A percentile compares a stretch with the other conserved stretches of the same genome.
phyloP scores from a whole-genome alignment of 805 yeast genomes.

The Kregervanrija pseudodelftensis region DNA sequence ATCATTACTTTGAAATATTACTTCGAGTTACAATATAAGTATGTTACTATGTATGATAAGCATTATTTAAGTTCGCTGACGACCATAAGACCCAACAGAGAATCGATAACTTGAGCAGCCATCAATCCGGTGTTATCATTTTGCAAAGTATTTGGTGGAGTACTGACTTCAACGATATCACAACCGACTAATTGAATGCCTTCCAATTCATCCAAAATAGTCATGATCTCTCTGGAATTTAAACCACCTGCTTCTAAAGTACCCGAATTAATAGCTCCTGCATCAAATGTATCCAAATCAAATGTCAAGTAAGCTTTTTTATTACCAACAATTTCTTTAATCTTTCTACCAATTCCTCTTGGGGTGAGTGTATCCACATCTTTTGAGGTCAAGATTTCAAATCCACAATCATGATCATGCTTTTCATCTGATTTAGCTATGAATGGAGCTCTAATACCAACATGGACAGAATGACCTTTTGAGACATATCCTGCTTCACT shows the following conservation, averaged over 20 bases:
- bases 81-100: constrained; percentile 39
- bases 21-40: not conserved
- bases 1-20: not conserved
- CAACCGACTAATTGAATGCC: constrained; percentile 63
- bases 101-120: constrained; percentile 57
- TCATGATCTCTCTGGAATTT: constrained; percentile 56
- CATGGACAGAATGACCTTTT: constrained; percentile 44
- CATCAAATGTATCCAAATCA: constrained; percentile 64
- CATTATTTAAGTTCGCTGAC: constrained; percentile 18
- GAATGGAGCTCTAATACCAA: constrained; percentile 61
- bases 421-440: constrained; percentile 27
- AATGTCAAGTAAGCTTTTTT: constrained; percentile 39
- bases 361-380: constrained; percentile 38
- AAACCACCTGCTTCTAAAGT: constrained; percentile 76
- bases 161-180: constrained; percentile 63
- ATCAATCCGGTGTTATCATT: constrained; percentile 57
- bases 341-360: constrained; percentile 27
- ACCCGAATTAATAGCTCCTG: constrained; percentile 74
- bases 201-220: constrained; percentile 51
- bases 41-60: not conserved
- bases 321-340: constrained; percentile 31
- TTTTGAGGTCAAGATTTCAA: constrained; percentile 36
- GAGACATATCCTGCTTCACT: constrained; percentile 56
- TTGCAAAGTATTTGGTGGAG: constrained; percentile 57
- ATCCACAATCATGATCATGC: constrained; percentile 48